phyloP scores from a whole-genome alignment of 2,329 filamentous ascomycete species.

The Ascochyta clinopodiicola region DNA sequence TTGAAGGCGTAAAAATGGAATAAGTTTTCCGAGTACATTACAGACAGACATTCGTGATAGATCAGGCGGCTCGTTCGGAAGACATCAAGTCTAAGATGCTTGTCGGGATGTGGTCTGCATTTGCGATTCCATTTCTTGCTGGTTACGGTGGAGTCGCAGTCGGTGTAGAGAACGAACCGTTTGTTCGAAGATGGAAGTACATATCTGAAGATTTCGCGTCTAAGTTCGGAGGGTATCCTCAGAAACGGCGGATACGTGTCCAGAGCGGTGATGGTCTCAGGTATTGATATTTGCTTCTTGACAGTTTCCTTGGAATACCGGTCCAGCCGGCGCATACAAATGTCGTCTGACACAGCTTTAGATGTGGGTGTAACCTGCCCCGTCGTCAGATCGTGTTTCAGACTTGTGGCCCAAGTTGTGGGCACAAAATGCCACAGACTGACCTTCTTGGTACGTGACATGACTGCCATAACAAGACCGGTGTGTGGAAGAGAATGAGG shows the following conservation, averaged over 20 bases:
- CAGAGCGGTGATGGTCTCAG: slow-evolving; percentile 46
- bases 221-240: slow-evolving; percentile 48
- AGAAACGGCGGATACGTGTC: slow-evolving; percentile 47
- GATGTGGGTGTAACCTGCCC: slow-evolving; percentile 39
- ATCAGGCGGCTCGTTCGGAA: slow-evolving; percentile 48
- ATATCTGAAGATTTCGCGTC: slow-evolving; percentile 48
- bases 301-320: slow-evolving; percentile 40
- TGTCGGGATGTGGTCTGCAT: slow-evolving; percentile 44
- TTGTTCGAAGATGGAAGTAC: slow-evolving; percentile 48
- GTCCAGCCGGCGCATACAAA: slow-evolving; percentile 32
- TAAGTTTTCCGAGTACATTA: slow-evolving; percentile 49
- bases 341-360: slow-evolving; percentile 33
- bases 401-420: slow-evolving; percentile 5
- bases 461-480: slow-evolving; percentile 38
- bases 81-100: slow-evolving; percentile 42
- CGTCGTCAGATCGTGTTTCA: slow-evolving; percentile 26
- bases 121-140: slow-evolving; percentile 48
- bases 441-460: slow-evolving; percentile 45
- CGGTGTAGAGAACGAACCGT: slow-evolving; percentile 55
- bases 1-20: slow-evolving; percentile 51
- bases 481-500: slow-evolving; percentile 1
- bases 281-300: slow-evolving; percentile 45
- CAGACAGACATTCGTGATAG: slow-evolving; percentile 48
- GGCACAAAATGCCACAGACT: slow-evolving; percentile 20
- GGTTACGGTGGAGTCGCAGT: slow-evolving; percentile 49